phyloP scores from a whole-genome alignment of 208 protist species.

The Trypanosoma brucei region DNA sequence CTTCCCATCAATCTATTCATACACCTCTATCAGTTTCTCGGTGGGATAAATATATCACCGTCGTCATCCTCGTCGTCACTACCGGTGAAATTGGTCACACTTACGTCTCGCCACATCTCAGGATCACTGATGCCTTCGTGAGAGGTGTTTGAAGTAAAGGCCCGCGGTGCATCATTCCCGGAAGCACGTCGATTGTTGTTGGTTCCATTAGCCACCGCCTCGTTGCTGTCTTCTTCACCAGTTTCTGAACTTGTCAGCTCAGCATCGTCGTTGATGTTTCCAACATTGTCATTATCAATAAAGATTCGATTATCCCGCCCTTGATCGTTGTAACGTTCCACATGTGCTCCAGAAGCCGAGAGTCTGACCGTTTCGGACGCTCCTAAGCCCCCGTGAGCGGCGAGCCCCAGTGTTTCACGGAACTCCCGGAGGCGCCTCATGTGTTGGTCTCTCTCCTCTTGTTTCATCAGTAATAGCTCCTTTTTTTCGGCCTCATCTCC shows the following conservation, averaged over 20 bases:
- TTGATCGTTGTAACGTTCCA: too few species aligned
- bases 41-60: background rate
- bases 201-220: background rate
- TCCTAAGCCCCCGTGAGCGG: background rate
- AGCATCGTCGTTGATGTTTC: slow-evolving; percentile 7
- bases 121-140: too few species aligned
- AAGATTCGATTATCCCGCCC: too few species aligned
- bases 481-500: slow-evolving; percentile 68
- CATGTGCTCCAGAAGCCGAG: too few species aligned
- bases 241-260: slow-evolving; percentile 14
- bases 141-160: too few species aligned
- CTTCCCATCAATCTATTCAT: background rate
- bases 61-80: slow-evolving; percentile 11
- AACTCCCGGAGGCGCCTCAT: slow-evolving; percentile 69
- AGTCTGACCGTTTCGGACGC: too few species aligned
- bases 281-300: too few species aligned
- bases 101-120: too few species aligned
- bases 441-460: slow-evolving; percentile 49
- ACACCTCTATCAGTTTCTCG: background rate
- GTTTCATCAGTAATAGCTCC: slow-evolving; percentile 57
- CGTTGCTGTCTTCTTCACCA: slow-evolving; percentile 8
- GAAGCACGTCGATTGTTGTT: background rate
- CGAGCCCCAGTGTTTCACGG: slow-evolving; percentile 38
- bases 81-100: too few species aligned
- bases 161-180: background rate